A percentile compares a stretch with the other conserved stretches of the same genome.
These are phyloP conservation scores for Rhodotorula taiwanensis DNA, from an alignment of 768 basidiomycete species.

Conservation along the genomic window DNA sequence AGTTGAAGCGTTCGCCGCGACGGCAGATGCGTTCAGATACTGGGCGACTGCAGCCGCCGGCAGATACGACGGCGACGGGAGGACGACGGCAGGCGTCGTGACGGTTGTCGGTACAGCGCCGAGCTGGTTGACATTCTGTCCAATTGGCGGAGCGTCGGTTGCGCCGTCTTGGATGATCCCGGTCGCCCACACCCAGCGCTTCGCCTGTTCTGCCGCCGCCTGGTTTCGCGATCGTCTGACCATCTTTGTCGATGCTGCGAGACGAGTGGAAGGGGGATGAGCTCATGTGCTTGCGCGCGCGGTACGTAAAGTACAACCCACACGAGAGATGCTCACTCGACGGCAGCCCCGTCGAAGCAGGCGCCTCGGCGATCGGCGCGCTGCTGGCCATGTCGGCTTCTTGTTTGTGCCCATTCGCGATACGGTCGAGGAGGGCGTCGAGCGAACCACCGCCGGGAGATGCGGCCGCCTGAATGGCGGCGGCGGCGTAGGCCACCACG, in stretches of 20 bases:
- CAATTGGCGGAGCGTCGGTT: slow-evolving; percentile 4
- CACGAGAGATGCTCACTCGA: too few species aligned
- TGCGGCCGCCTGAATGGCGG: neutral
- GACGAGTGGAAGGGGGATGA: too few species aligned
- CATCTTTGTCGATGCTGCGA: slow-evolving; percentile 15
- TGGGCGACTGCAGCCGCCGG: neutral
- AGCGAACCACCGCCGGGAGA: slow-evolving; percentile 12
- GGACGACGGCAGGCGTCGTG: neutral
- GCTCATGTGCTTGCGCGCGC: too few species aligned
- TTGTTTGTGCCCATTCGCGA: slow-evolving; percentile 2
- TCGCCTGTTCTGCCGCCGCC: slow-evolving; percentile 12
- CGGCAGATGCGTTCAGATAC: too few species aligned
- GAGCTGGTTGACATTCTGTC: slow-evolving; percentile 15
- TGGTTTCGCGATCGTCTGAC: slow-evolving; percentile 14
- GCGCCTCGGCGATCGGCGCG: neutral
- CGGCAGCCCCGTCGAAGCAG: too few species aligned
- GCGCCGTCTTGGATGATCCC: slow-evolving; percentile 22
- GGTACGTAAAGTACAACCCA: too few species aligned
- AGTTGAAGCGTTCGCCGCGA: neutral
- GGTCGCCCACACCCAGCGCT: slow-evolving; percentile 24
- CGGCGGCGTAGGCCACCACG: slow-evolving; percentile 15
- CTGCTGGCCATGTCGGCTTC: neutral
- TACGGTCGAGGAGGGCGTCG: slow-evolving; percentile 25
- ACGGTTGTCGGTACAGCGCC: neutral
- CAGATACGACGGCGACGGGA: neutral